Percentiles rank a stretch among this genome's conserved stretches.
These are phyloP conservation scores for Hysterangium stoloniferum DNA, from an alignment of 768 basidiomycete genomes.

Conservation along the genomic window DNA sequence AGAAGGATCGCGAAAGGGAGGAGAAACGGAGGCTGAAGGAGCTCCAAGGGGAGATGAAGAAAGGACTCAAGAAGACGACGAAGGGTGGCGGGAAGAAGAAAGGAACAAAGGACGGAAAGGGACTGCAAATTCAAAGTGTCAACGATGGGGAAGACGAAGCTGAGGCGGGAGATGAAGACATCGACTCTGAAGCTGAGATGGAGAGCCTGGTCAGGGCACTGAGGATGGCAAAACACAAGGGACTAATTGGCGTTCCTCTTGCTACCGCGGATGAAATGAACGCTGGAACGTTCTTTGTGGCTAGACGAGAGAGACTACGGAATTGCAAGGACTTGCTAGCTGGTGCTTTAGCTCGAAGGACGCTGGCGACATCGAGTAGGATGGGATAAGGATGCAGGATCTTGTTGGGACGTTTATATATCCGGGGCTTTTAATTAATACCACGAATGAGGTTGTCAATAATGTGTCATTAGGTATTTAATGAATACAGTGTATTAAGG, in stretches of 20 bases:
- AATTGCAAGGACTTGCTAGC: slow-evolving; percentile 51
- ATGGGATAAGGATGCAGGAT: neutral
- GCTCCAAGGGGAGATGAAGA: slow-evolving; percentile 62
- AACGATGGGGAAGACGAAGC: slow-evolving; percentile 63
- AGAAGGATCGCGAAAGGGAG: slow-evolving; percentile 69
- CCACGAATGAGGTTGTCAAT: neutral
- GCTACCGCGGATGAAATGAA: slow-evolving; percentile 56
- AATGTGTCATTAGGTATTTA: neutral
- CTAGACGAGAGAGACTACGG: slow-evolving; percentile 55
- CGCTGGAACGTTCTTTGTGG: slow-evolving; percentile 75
- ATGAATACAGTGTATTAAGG: neutral
- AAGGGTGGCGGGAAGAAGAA: slow-evolving; percentile 33
- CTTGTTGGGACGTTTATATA: neutral
- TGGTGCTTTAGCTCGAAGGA: slow-evolving; percentile 33
- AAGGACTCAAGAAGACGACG: slow-evolving; percentile 26
- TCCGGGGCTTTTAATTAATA: neutral
- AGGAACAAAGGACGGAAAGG: slow-evolving; percentile 24
- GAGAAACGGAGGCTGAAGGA: slow-evolving; percentile 58
- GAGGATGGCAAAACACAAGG: slow-evolving; percentile 45
- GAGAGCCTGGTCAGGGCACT: slow-evolving; percentile 65
- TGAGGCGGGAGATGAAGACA: slow-evolving; percentile 46
- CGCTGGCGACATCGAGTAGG: neutral
- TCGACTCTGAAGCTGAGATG: slow-evolving; percentile 82
- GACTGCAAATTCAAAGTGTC: slow-evolving; percentile 22
- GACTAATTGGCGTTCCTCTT: slow-evolving; percentile 54